Percentiles rank a stretch among this genome's conserved stretches.
Evolutionary conservation across 495 filamentous ascomycete genomes (phyloP).

Genomic region (Stereocaulon alpinum): DNA sequence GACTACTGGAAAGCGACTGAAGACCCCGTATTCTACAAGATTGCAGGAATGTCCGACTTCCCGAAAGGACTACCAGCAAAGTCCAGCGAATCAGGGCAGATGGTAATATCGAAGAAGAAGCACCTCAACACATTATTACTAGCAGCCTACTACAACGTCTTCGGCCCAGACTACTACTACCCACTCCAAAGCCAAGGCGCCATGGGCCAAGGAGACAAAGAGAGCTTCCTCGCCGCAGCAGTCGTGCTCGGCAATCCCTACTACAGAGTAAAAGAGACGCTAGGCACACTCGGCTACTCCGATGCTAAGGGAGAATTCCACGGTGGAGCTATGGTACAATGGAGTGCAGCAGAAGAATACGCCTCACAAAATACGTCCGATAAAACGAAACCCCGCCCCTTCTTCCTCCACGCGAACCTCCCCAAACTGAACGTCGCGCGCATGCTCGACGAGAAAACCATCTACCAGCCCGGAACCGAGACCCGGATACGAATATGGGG

Average conservation of each 20-base stretch:
- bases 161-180: conserved; percentile 50
- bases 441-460: conserved; percentile 15
- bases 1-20: conserved; percentile 45
- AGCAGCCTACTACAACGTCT: conserved; percentile 54
- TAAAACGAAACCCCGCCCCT: conserved; percentile 8
- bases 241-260: conserved; percentile 38
- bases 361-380: neutral
- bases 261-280: conserved; percentile 40
- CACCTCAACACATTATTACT: conserved; percentile 45
- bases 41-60: conserved; percentile 36
- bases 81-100: conserved; percentile 46
- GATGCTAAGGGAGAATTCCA: conserved; percentile 20
- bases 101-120: conserved; percentile 46
- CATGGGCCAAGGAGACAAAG: conserved; percentile 54
- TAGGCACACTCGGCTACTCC: conserved; percentile 34
- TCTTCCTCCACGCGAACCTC: conserved; percentile 30
- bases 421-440: conserved; percentile 30
- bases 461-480: conserved; percentile 22
- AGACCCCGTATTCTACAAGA: conserved; percentile 43
- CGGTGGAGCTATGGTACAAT: conserved; percentile 38
- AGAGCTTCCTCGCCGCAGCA: conserved; percentile 50
- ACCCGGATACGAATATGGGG: conserved; percentile 32
- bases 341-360: conserved; percentile 37
- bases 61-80: conserved; percentile 32
- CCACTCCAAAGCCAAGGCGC: conserved; percentile 45